phyloP scores from a whole-genome alignment of 1,139 yeast genomes.

The Arxiozyma heterogenica region DNA sequence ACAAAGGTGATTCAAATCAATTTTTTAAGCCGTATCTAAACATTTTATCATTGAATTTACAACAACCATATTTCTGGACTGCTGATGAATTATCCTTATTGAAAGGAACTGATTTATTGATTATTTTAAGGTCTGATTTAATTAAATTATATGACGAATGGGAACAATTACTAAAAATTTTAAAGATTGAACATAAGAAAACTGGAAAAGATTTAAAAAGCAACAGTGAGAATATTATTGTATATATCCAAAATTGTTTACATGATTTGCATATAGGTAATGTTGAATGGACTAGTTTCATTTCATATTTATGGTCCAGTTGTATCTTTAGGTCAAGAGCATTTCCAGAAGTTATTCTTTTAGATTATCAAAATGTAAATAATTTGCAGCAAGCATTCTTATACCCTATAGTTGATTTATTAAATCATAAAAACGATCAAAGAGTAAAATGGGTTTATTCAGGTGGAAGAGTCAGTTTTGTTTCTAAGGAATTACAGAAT shows the following conservation, averaged over 20 bases:
- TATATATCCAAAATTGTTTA: conserved; percentile 8
- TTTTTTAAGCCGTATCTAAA: conserved; percentile 44
- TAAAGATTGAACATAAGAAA: conserved; percentile 7
- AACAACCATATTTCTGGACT: conserved; percentile 59
- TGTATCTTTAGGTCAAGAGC: conserved; percentile 67
- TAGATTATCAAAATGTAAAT: conserved; percentile 14
- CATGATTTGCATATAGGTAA: neutral
- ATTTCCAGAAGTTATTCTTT: conserved; percentile 53
- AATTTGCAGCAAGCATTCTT: conserved; percentile 53
- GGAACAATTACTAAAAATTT: conserved; percentile 13
- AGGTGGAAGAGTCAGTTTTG: conserved; percentile 27
- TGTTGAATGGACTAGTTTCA: conserved; percentile 48
- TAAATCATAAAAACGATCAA: conserved; percentile 59
- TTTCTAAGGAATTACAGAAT: conserved; percentile 8
- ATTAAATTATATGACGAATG: conserved; percentile 27
- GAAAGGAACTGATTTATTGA: conserved; percentile 51
- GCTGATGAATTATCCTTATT: conserved; percentile 42
- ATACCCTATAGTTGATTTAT: conserved; percentile 66
- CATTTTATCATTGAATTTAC: conserved; percentile 47
- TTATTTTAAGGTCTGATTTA: conserved; percentile 31
- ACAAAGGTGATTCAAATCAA: conserved; percentile 10
- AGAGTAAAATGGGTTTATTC: conserved; percentile 55
- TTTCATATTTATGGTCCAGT: conserved; percentile 65
- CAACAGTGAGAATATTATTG: conserved; percentile 8
- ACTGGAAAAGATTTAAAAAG: conserved; percentile 2